Base-by-base conservation (phyloP, 495 filamentous ascomycete species). In the Tuber calosporum region DNA sequence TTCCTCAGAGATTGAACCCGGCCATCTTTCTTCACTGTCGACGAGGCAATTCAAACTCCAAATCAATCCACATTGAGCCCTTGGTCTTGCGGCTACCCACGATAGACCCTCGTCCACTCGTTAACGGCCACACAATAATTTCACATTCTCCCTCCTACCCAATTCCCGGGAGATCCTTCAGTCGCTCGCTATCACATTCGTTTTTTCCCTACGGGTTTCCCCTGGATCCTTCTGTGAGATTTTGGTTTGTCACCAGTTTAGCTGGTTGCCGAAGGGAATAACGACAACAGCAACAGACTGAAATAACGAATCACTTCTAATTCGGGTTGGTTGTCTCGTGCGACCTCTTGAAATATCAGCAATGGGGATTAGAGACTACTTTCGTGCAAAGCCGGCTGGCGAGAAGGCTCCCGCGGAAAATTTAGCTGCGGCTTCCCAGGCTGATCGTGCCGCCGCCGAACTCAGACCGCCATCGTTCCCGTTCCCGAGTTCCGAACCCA, bases 331-430 rank as follows among this genome's bases (percentile, higher is more conserved):
- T 69, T 30, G 41, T 36, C 58, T 30, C 15, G 30, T 37, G n/a
- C 48, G 7, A 39, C 39, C 36, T 6, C 34, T 30, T 39, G n/a
- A 4, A 13, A 20, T 58, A n/a, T 26, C 73, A 73, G 79, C 75
- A 58, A 91, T 91, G 89, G 89, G 88, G 40, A 74, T 91, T 67
- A 84, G 82, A 67, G 86, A 82, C 79, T 90, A 90, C 73, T 90
- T 91, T 85, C 89, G 86, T 82, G 83, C 85, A 15, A 82, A 85
- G 67, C 84, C 85, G 82, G 83, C 84, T 0, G 79, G 69, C 19
- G 79, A 72, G 22, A 77, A 81, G 40, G 79, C 81, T 42, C 67
- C 78, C n/a, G 41, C 80, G 53, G 58, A 74, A 34, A 69, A 71
- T 67, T 17, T 72, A 69, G 53, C 79, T 66, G 67, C 72, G 58